Conservation (phyloP, 352 stramenopile species). For the Phytopythium litorale region DNA sequence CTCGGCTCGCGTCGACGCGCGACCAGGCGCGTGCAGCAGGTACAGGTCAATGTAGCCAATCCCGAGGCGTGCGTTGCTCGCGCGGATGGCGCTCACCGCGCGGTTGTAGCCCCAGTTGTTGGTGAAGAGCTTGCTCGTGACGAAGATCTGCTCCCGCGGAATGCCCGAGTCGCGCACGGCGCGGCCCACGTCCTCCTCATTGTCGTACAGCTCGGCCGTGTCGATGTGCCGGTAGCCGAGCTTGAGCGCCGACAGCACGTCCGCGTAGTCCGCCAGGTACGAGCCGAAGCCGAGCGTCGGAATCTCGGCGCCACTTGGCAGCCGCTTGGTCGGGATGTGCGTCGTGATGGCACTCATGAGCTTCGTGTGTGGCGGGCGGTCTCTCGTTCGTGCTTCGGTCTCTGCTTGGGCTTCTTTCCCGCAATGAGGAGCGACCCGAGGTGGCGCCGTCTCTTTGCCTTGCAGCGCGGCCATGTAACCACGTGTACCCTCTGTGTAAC, state of each 20-base stretch:
- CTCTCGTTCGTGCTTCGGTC: background rate
- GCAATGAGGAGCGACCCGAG: background rate
- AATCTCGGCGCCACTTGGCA: slow-evolving; percentile 19
- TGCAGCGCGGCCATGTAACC: background rate
- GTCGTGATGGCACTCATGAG: background rate
- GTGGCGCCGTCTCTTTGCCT: background rate
- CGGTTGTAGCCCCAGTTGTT: slow-evolving; percentile 48
- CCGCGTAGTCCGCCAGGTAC: slow-evolving; percentile 20
- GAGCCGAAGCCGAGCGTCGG: slow-evolving; percentile 19
- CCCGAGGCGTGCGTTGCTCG: slow-evolving; percentile 30
- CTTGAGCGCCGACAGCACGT: slow-evolving; percentile 25
- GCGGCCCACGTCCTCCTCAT: slow-evolving; percentile 60
- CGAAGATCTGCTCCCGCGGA: slow-evolving; percentile 50
- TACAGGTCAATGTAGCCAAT: slow-evolving; percentile 55
- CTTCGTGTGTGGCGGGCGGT: background rate
- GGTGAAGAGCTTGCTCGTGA: slow-evolving; percentile 59
- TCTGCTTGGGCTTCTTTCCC: background rate
- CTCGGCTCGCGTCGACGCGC: slow-evolving; percentile 20
- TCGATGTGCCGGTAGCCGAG: slow-evolving; percentile 75
- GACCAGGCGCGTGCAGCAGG: slow-evolving; percentile 46
- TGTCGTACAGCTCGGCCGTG: slow-evolving; percentile 63
- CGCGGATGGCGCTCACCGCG: slow-evolving; percentile 27
- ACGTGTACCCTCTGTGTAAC: background rate
- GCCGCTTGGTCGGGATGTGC: slow-evolving; percentile 1
- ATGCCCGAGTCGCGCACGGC: slow-evolving; percentile 48